A percentile compares a stretch with the other conserved stretches of the same genome.
These are phyloP conservation scores for Apostasia ramifera DNA, from an alignment of 106 monocot species.

Conservation along the genomic window DNA sequence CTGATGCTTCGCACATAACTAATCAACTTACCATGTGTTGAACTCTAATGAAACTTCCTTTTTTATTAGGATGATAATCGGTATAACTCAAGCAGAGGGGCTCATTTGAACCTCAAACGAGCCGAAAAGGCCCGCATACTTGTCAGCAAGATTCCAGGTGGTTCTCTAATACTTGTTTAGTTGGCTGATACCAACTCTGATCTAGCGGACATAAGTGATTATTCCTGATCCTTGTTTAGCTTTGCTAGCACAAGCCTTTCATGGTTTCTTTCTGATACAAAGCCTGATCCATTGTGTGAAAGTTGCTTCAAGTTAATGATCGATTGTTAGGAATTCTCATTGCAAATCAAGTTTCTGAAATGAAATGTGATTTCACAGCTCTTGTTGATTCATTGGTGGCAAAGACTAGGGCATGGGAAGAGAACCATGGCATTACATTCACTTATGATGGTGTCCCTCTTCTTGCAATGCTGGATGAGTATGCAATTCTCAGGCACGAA, in stretches of 20 bases:
- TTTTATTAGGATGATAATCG: slow-evolving; percentile 67
- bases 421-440: slow-evolving; percentile 62
- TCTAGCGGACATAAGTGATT: too few species aligned
- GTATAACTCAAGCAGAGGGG: slow-evolving; percentile 76
- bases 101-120: slow-evolving; percentile 71
- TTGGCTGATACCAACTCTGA: too few species aligned
- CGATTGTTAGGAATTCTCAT: too few species aligned
- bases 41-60: not conserved
- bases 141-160: slow-evolving; percentile 77
- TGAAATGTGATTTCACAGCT: slow-evolving; percentile 32
- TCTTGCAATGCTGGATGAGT: slow-evolving; percentile 97
- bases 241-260: too few species aligned
- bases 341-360: not conserved
- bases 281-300: too few species aligned
- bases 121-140: slow-evolving; percentile 79
- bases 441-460: slow-evolving; percentile 94
- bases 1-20: not conserved
- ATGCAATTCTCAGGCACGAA: slow-evolving; percentile 84
- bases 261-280: too few species aligned
- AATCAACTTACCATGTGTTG: not conserved
- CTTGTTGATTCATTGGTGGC: slow-evolving; percentile 85
- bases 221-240: too few species aligned
- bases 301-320: too few species aligned
- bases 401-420: slow-evolving; percentile 85
- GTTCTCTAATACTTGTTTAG: too few species aligned